Percentiles rank a stretch among this genome's conserved stretches.
Evolutionary conservation across 129 eudicot species (phyloP).

Genomic region (Lonicera japonica): DNA sequence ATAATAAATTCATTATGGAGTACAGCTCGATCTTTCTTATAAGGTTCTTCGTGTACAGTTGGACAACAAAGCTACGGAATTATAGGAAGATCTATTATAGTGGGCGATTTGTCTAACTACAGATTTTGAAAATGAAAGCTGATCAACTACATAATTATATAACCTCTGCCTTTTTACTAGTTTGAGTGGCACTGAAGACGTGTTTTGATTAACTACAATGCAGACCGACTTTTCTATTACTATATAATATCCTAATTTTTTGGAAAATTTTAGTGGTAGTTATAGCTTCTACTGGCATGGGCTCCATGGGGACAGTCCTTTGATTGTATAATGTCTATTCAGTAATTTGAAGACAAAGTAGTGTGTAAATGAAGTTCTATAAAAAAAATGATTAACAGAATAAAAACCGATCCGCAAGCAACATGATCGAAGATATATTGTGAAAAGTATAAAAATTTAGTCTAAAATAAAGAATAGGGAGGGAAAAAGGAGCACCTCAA

Average conservation of each 20-base stretch:
- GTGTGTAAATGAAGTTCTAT: neutral
- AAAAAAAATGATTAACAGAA: too few relatives aligned
- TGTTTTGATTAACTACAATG: too few relatives aligned
- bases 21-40: conserved; percentile 13
- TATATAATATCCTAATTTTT: too few relatives aligned
- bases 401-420: neutral
- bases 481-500: conserved; percentile 51
- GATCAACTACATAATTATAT: conserved; percentile 14
- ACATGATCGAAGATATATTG: neutral
- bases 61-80: conserved; percentile 36
- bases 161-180: neutral
- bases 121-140: conserved; percentile 14
- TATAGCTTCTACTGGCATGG: too few relatives aligned
- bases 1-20: neutral
- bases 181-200: too few relatives aligned
- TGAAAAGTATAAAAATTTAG: neutral
- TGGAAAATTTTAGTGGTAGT: too few relatives aligned
- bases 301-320: conserved; percentile 1
- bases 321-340: neutral
- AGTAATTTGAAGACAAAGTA: conserved; percentile 1
- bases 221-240: too few relatives aligned
- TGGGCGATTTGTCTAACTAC: conserved; percentile 28
- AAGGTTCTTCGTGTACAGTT: conserved; percentile 41
- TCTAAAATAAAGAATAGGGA: neutral
- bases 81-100: conserved; percentile 11